Conservation (phyloP, 345 rosid species). For the Pistacia atlantica region DNA sequence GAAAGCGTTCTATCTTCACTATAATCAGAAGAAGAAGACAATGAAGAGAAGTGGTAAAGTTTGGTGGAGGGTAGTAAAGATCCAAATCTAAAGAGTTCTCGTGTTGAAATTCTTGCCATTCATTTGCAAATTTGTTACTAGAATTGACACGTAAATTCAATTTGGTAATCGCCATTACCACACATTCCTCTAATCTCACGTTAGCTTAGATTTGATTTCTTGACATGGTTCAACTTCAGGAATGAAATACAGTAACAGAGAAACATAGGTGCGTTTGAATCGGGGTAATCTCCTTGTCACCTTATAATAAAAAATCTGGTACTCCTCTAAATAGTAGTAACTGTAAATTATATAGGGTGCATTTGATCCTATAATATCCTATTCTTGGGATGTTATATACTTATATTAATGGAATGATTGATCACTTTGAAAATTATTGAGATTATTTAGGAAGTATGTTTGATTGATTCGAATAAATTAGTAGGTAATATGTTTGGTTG, state of each 20-base stretch:
- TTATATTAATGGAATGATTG: too few species aligned
- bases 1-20: slow-evolving; percentile 21
- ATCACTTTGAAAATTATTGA: too few species aligned
- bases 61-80: slow-evolving; percentile 5
- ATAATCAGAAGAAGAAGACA: slow-evolving; percentile 11
- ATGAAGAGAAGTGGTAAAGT: slow-evolving; percentile 2
- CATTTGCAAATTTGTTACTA: slow-evolving; percentile 37
- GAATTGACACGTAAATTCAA: slow-evolving; percentile 2
- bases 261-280: too few species aligned
- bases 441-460: too few species aligned
- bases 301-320: too few species aligned
- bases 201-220: background rate
- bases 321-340: too few species aligned
- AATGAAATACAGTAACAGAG: background rate
- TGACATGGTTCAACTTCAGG: background rate
- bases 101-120: slow-evolving; percentile 67
- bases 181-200: background rate
- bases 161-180: slow-evolving; percentile 27
- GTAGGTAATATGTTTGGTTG: too few species aligned
- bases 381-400: too few species aligned
- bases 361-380: too few species aligned
- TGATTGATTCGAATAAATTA: too few species aligned
- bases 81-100: slow-evolving; percentile 44
- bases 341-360: too few species aligned
- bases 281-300: too few species aligned